Evolutionary conservation across 306 rosid genomes (phyloP).

Genomic region (Arachis stenosperma): DNA sequence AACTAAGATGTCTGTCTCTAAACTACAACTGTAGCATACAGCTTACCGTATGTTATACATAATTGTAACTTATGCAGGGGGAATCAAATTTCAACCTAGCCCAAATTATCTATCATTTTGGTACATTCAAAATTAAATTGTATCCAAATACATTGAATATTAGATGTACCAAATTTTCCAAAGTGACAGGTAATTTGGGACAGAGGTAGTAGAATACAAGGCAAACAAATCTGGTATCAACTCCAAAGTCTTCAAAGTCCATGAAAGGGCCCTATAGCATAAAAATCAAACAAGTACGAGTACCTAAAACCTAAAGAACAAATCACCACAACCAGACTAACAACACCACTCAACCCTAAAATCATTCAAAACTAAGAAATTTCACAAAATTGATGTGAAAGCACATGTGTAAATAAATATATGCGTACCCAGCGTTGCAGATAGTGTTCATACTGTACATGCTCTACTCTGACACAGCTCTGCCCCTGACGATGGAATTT

Average conservation of each 20-base stretch:
- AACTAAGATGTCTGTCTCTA: neutral
- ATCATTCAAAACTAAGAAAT: neutral
- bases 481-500: conserved; percentile 43
- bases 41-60: neutral
- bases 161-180: too few species aligned
- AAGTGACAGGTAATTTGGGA: too few species aligned
- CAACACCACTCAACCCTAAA: neutral
- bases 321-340: neutral
- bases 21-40: neutral
- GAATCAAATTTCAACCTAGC: conserved; percentile 1
- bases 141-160: too few species aligned
- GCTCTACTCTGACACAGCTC: conserved; percentile 43
- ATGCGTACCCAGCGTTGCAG: conserved; percentile 44
- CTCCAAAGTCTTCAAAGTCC: neutral
- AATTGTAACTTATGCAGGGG: neutral
- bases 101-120: neutral
- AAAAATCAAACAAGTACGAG: neutral
- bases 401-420: neutral
- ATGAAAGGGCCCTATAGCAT: neutral
- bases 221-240: neutral
- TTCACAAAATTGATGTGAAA: neutral
- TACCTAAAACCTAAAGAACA: conserved; percentile 5
- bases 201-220: neutral
- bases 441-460: conserved; percentile 44
- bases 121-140: too few species aligned